Evolutionary conservation across 805 yeast genomes (phyloP).

Genomic region (Candida xiaguanensis): DNA sequence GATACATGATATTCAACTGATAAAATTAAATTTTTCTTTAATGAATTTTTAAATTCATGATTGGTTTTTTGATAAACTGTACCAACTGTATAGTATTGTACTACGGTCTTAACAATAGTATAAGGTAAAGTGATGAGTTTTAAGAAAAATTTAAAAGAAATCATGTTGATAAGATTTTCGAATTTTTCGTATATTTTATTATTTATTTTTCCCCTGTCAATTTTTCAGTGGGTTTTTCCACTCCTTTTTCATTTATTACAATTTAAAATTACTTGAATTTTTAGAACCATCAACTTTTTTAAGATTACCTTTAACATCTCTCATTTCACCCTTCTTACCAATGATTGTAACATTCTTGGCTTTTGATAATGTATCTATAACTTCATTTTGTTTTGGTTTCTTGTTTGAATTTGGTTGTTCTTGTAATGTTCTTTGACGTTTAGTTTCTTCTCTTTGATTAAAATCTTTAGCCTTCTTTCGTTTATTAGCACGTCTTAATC

Average conservation of each 20-base stretch:
- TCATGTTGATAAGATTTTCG: too few species aligned
- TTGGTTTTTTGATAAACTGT: conserved; percentile 26
- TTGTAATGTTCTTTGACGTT: conserved; percentile 26
- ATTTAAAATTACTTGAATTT: conserved; percentile 25
- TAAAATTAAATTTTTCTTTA: conserved; percentile 26
- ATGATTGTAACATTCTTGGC: conserved; percentile 73
- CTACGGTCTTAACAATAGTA: conserved; percentile 15
- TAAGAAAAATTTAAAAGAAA: conserved; percentile 17
- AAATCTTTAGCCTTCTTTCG: conserved; percentile 65
- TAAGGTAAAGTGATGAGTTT: conserved; percentile 22
- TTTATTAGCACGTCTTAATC: conserved; percentile 83
- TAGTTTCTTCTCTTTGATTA: conserved; percentile 29
- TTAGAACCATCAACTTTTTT: conserved; percentile 41
- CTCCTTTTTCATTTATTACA: conserved; percentile 13
- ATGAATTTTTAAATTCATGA: conserved; percentile 24
- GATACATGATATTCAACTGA: conserved; percentile 25
- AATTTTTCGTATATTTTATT: neutral
- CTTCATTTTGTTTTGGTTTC: conserved; percentile 56
- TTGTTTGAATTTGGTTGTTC: conserved; percentile 32
- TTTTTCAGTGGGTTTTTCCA: neutral
- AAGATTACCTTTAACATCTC: conserved; percentile 67
- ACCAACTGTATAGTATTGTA: conserved; percentile 30
- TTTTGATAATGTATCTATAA: conserved; percentile 64
- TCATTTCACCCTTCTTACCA: conserved; percentile 70
- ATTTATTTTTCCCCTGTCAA: neutral